phyloP scores from a whole-genome alignment of 2,329 filamentous ascomycete species.

The Aspergillus fructus region DNA sequence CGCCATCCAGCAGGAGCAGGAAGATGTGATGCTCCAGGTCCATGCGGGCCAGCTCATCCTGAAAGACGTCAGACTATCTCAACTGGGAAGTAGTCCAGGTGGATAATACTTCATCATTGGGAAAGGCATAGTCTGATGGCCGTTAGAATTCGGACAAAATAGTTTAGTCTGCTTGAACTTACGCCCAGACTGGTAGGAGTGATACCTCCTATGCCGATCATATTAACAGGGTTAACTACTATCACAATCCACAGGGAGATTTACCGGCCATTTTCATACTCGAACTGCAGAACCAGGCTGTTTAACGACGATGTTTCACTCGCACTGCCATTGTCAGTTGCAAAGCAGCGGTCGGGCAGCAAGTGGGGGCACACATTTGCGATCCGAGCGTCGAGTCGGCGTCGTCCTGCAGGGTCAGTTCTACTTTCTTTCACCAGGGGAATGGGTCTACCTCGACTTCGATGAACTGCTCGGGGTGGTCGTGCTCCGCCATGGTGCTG shows the following conservation, averaged over 20 bases:
- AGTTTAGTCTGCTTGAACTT: neutral
- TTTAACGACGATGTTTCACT: neutral
- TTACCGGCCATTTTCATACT: constrained; percentile 2
- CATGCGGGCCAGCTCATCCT: constrained; percentile 5
- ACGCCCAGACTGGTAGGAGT: neutral
- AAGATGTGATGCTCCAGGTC: constrained; percentile 7
- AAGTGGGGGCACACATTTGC: neutral
- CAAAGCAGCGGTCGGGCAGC: neutral
- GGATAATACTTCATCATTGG: constrained; percentile 4
- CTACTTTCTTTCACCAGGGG: too few species aligned
- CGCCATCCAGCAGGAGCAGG: neutral
- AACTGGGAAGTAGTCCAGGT: too few species aligned
- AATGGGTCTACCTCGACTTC: neutral
- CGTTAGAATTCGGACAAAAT: neutral
- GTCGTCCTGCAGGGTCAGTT: neutral
- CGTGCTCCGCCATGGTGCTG: neutral
- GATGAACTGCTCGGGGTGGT: neutral
- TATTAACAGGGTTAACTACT: neutral
- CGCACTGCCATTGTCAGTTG: neutral
- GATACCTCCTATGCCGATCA: neutral
- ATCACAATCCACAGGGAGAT: neutral
- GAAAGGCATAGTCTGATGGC: constrained; percentile 2
- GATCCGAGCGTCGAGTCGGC: constrained; percentile 1
- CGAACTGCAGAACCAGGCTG: constrained; percentile 1
- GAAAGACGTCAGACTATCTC: neutral